A percentile compares a stretch with the other conserved stretches of the same genome.
Conservation (phyloP, 116 monocot genomes). For the Dioscorea cayenensis region DNA sequence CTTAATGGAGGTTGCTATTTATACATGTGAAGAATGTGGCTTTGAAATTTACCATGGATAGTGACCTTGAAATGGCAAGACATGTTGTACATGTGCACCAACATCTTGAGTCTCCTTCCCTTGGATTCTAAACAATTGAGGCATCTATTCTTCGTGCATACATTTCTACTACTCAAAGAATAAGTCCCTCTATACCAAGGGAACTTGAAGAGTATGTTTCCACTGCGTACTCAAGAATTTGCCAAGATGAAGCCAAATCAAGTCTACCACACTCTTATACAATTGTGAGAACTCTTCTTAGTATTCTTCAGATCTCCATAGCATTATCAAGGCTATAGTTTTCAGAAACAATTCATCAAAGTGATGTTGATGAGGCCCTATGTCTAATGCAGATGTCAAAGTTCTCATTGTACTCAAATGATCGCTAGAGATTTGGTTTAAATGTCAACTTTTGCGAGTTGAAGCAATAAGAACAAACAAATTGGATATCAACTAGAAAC, state of each 20-base stretch:
- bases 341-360: constrained; percentile 83
- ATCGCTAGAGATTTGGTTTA: constrained; percentile 87
- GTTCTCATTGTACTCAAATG: constrained; percentile 87
- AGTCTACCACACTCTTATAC: constrained; percentile 93
- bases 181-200: constrained; percentile 70
- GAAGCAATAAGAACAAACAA: constrained; percentile 78
- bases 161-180: constrained; percentile 82
- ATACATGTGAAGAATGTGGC: constrained; percentile 97
- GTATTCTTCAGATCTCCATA: constrained; percentile 94
- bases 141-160: constrained; percentile 88
- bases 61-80: constrained; percentile 93
- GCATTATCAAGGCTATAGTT: constrained; percentile 92
- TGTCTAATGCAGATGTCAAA: constrained; percentile 99
- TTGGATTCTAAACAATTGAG: constrained; percentile 87
- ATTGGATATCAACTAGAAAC: constrained; percentile 81
- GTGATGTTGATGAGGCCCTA: constrained; percentile 96
- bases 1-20: constrained; percentile 98
- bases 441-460: constrained; percentile 86
- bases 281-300: constrained; percentile 85
- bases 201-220: constrained; percentile 94
- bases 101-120: constrained; percentile 85
- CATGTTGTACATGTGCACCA: constrained; percentile 91
- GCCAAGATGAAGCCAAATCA: constrained; percentile 96
- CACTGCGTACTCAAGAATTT: constrained; percentile 91
- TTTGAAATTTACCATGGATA: constrained; percentile 98